These are phyloP conservation scores for Yarrowia sp. DNA, from an alignment of 805 yeast species.

Conservation along the genomic window DNA sequence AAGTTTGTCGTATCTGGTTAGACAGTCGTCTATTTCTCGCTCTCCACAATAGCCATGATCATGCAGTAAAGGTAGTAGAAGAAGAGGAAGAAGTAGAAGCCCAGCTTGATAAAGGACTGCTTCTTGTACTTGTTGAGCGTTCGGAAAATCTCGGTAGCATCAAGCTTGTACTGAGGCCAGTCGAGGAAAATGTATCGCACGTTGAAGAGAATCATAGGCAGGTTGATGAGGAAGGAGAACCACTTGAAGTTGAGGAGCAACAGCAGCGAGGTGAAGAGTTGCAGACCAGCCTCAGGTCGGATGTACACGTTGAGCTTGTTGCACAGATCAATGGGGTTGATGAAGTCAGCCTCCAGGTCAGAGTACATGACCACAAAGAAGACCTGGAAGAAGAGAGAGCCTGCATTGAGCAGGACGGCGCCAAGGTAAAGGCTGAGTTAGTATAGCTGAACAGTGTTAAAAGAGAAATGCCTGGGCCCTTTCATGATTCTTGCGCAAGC, in stretches of 20 bases:
- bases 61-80: constrained; percentile 93
- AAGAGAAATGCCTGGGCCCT: too few species aligned
- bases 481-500: too few species aligned
- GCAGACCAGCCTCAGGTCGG: constrained; percentile 84
- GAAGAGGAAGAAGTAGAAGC: constrained; percentile 85
- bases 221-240: constrained; percentile 80
- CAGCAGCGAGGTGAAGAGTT: constrained; percentile 57
- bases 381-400: constrained; percentile 82
- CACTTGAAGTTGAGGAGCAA: constrained; percentile 87
- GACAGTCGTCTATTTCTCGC: constrained; percentile 39
- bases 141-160: constrained; percentile 97
- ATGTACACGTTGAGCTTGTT: constrained; percentile 81
- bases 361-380: constrained; percentile 91
- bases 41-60: constrained; percentile 87
- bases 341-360: constrained; percentile 80
- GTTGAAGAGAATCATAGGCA: constrained; percentile 82
- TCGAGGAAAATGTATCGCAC: constrained; percentile 64
- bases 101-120: constrained; percentile 84
- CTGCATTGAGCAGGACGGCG: constrained; percentile 77
- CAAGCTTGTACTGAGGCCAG: constrained; percentile 73
- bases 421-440: constrained; percentile 31
- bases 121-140: constrained; percentile 88
- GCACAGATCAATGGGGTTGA: constrained; percentile 94
- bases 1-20: background rate
- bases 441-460: background rate